These are phyloP conservation scores for Alternaria ethzedia DNA, from an alignment of 2,329 filamentous ascomycete genomes.

Conservation along the genomic window DNA sequence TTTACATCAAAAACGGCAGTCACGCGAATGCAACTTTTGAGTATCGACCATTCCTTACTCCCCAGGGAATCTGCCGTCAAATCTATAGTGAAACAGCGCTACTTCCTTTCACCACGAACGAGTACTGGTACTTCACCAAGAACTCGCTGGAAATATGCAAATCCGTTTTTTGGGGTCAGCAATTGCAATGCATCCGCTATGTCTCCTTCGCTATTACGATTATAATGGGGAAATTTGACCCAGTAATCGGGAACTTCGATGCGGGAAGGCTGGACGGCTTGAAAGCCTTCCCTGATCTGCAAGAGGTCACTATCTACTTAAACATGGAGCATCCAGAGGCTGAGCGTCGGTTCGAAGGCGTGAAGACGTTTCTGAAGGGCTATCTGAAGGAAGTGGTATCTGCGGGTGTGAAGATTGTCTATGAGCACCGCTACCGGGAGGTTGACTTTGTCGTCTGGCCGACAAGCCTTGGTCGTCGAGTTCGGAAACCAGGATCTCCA, in stretches of 20 bases:
- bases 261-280: not conserved
- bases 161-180: accelerated
- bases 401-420: not conserved
- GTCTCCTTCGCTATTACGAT: not conserved
- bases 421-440: not conserved
- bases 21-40: accelerated
- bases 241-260: not conserved
- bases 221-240: too few species aligned
- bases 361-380: not conserved
- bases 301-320: not conserved
- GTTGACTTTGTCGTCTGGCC: not conserved
- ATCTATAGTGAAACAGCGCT: not conserved
- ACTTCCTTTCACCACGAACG: not conserved
- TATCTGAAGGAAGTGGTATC: not conserved
- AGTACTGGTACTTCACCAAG: not conserved
- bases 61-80: not conserved
- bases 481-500: too few species aligned
- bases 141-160: not conserved
- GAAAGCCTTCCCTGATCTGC: not conserved
- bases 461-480: too few species aligned
- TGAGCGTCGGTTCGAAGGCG: not conserved
- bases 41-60: too few species aligned
- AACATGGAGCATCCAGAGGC: not conserved
- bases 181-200: not conserved
- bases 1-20: not conserved